Percentiles rank a stretch among this genome's conserved stretches.
Evolutionary conservation across 164 flowering plant genomes (phyloP).

Genomic region (Aristolochia californica): DNA sequence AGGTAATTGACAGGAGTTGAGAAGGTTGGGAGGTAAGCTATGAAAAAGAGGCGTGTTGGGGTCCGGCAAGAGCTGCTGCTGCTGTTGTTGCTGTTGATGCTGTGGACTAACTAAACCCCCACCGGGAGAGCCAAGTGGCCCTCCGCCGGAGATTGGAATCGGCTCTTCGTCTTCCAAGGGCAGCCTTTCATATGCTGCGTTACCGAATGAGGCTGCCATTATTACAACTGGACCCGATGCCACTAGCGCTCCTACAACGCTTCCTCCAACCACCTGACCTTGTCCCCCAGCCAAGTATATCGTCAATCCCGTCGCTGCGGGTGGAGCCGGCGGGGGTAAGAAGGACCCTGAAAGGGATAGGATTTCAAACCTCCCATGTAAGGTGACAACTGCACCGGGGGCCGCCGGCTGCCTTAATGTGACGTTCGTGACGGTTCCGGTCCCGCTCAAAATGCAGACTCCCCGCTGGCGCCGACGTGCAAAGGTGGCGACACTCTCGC

Average conservation of each 20-base stretch:
- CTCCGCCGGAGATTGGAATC: slow-evolving; percentile 21
- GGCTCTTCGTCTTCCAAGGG: slow-evolving; percentile 60
- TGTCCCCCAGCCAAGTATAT: slow-evolving; percentile 82
- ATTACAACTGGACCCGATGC: slow-evolving; percentile 84
- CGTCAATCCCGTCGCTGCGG: slow-evolving; percentile 69
- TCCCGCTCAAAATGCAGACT: slow-evolving; percentile 67
- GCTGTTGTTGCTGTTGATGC: slow-evolving; percentile 29
- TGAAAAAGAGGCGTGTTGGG: slow-evolving; percentile 39
- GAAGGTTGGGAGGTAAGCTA: slow-evolving; percentile 54
- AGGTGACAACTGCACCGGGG: slow-evolving; percentile 55
- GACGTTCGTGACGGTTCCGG: slow-evolving; percentile 73
- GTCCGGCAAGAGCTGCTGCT: slow-evolving; percentile 37
- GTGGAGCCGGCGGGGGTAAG: slow-evolving; percentile 86
- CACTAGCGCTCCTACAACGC: slow-evolving; percentile 61
- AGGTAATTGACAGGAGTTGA: slow-evolving; percentile 50
- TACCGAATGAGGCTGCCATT: slow-evolving; percentile 89
- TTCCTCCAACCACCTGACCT: slow-evolving; percentile 86
- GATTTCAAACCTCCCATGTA: slow-evolving; percentile 84
- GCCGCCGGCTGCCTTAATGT: slow-evolving; percentile 59
- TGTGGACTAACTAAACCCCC: slow-evolving; percentile 14
- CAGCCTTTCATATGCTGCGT: slow-evolving; percentile 84
- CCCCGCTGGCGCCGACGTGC: slow-evolving; percentile 70
- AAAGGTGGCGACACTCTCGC: slow-evolving; percentile 57
- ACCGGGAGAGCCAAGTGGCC: slow-evolving; percentile 31
- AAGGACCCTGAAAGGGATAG: slow-evolving; percentile 77